Percentiles rank a stretch among this genome's conserved stretches.
phyloP scores from a whole-genome alignment of 352 stramenopile genomes.

The Phytophthora constricta region DNA sequence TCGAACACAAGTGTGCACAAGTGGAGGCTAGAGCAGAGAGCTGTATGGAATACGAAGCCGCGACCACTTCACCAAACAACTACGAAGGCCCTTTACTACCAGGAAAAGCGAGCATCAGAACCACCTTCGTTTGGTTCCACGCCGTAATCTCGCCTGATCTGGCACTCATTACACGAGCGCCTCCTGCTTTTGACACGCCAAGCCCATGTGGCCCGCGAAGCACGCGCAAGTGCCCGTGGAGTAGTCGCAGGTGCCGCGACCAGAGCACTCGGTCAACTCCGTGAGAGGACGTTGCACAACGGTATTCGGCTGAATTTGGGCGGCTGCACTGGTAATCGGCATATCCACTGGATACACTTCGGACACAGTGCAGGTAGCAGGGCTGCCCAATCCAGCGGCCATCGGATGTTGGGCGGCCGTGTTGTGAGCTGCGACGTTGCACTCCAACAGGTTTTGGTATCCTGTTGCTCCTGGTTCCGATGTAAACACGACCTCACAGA shows the following conservation, averaged over 20 bases:
- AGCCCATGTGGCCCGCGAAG: conserved; percentile 75
- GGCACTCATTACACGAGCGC: conserved; percentile 20
- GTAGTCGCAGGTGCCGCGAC: conserved; percentile 66
- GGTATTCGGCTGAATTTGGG: not conserved
- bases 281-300: conserved; percentile 35
- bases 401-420: conserved; percentile 47
- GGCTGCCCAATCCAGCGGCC: not conserved
- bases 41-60: too few species aligned
- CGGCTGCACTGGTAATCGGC: not conserved
- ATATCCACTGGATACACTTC: conserved; percentile 34
- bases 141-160: not conserved
- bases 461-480: conserved; percentile 61
- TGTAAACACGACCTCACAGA: conserved; percentile 55
- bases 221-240: conserved; percentile 65
- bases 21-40: too few species aligned
- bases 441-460: conserved; percentile 62
- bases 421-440: conserved; percentile 47
- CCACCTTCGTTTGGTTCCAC: too few species aligned
- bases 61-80: too few species aligned
- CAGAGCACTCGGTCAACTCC: conserved; percentile 65
- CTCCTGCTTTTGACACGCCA: conserved; percentile 73
- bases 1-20: too few species aligned
- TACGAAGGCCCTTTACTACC: too few species aligned
- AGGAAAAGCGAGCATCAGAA: too few species aligned
- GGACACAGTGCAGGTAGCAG: conserved; percentile 39